phyloP scores from a whole-genome alignment of 2,329 filamentous ascomycete species.

The Hypoxylon sp. region DNA sequence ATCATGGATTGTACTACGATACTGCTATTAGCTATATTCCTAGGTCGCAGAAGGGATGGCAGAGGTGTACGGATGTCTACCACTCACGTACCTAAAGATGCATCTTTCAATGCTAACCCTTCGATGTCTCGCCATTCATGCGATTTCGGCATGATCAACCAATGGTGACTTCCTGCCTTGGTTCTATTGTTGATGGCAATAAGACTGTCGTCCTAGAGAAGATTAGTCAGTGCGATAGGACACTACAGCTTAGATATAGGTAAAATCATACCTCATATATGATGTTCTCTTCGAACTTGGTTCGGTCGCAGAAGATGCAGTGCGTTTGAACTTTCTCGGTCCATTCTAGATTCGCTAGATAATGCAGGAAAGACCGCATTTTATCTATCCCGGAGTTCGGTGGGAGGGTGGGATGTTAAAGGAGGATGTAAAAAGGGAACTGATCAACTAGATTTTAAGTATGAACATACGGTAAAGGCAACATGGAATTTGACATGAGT shows the following conservation, averaged over 20 bases:
- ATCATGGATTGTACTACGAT: conserved; percentile 16
- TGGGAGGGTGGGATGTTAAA: background rate
- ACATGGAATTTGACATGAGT: no score
- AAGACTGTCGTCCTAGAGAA: conserved; percentile 7
- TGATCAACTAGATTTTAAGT: no score
- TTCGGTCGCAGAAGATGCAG: conserved; percentile 22
- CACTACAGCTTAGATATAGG: background rate
- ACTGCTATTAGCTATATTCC: background rate
- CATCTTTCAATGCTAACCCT: conserved; percentile 1
- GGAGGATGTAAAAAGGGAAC: no score
- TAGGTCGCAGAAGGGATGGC: background rate
- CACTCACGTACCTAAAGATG: conserved; percentile 9
- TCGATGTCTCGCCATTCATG: conserved; percentile 23
- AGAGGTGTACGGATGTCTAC: no score
- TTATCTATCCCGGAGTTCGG: background rate
- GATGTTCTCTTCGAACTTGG: conserved; percentile 19
- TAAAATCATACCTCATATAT: conserved; percentile 9
- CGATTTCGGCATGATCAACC: conserved; percentile 21
- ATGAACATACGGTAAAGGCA: no score
- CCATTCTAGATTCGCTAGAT: conserved; percentile 20
- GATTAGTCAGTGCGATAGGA: background rate
- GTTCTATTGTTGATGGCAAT: conserved; percentile 21
- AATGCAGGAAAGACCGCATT: conserved; percentile 13
- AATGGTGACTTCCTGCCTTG: conserved; percentile 15
- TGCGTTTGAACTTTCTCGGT: conserved; percentile 8